These are phyloP conservation scores for Acer negundo DNA, from an alignment of 345 rosid species.

Conservation along the genomic window DNA sequence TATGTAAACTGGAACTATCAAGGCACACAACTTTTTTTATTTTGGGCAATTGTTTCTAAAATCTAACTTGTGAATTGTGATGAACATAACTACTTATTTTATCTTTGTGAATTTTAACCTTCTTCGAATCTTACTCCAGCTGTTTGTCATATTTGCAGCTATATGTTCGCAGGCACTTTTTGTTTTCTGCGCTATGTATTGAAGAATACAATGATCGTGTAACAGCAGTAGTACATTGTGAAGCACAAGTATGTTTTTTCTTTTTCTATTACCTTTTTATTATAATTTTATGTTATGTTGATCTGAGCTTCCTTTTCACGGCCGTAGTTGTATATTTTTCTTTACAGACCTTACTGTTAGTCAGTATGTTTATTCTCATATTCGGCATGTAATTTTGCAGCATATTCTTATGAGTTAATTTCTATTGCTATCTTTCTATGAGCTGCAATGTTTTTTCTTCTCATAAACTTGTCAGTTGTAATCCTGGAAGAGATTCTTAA, in stretches of 20 bases:
- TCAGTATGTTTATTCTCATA: neutral
- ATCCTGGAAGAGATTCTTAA: too few relatives aligned
- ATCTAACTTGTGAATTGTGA: neutral
- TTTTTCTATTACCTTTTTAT: neutral
- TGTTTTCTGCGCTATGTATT: conserved; percentile 75
- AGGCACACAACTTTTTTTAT: neutral
- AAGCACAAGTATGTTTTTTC: conserved; percentile 68
- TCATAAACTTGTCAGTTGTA: too few relatives aligned
- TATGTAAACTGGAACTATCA: neutral
- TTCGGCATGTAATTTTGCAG: neutral
- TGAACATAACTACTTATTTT: neutral
- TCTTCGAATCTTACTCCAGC: conserved; percentile 5
- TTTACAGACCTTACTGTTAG: neutral
- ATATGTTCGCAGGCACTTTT: conserved; percentile 85
- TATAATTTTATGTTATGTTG: neutral
- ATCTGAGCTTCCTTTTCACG: neutral
- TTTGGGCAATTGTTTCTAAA: neutral
- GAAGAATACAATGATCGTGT: conserved; percentile 84
- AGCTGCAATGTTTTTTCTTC: too few relatives aligned
- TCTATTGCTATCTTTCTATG: too few relatives aligned
- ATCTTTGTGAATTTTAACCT: neutral
- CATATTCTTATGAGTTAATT: neutral
- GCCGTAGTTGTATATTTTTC: neutral
- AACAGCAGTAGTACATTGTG: conserved; percentile 82
- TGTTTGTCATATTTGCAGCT: conserved; percentile 50